Conservation (phyloP, 352 stramenopile genomes). For the Globisporangium spinosum region DNA sequence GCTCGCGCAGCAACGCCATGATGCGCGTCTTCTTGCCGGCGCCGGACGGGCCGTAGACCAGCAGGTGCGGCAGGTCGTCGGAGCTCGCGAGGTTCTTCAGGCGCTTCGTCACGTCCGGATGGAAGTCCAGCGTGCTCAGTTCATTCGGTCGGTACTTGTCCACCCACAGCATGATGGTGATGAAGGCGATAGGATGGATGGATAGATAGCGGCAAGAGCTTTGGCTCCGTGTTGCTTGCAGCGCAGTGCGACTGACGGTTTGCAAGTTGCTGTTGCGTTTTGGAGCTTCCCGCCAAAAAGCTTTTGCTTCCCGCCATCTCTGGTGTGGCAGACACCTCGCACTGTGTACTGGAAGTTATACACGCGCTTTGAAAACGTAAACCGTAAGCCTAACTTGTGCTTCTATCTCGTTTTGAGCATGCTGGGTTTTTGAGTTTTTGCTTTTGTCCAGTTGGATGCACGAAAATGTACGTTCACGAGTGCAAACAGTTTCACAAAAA, state of each 20-base stretch:
- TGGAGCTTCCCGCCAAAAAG: no score
- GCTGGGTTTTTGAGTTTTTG: no score
- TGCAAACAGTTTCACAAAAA: no score
- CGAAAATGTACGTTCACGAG: no score
- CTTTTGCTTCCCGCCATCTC: no score
- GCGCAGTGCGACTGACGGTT: neutral
- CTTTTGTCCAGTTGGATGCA: no score
- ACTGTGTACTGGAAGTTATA: no score
- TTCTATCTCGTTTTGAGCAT: no score
- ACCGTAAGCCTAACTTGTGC: no score
- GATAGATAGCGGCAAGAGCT: neutral
- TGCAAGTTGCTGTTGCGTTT: no score
- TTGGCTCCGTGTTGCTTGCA: neutral
- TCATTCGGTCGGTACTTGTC: conserved; percentile 97
- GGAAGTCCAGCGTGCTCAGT: conserved; percentile 92
- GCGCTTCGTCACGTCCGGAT: conserved; percentile 91
- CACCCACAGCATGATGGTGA: conserved; percentile 93
- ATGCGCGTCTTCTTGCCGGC: conserved; percentile 99
- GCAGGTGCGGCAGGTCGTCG: conserved; percentile 93
- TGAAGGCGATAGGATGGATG: neutral
- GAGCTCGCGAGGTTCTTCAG: conserved; percentile 71
- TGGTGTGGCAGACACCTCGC: no score
- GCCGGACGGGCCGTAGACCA: conserved; percentile 97
- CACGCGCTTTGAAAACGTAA: no score
- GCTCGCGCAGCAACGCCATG: conserved; percentile 91